A percentile compares a stretch with the other conserved stretches of the same genome.
phyloP scores from a whole-genome alignment of 805 yeast species.

The Saccharomycopsis microspora region DNA sequence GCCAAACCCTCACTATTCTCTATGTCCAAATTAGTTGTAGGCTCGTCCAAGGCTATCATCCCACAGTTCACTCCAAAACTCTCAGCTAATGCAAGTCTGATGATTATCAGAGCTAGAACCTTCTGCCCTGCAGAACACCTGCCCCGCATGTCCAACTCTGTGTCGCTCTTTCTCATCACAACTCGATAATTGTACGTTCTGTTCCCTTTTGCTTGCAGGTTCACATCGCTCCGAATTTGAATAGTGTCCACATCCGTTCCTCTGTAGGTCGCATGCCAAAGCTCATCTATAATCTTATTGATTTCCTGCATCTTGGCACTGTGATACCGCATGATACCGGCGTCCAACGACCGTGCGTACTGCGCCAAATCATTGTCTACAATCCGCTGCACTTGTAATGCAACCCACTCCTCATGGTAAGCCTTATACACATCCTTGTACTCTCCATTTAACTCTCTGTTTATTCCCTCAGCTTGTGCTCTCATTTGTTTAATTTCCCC shows the following conservation, averaged over 20 bases:
- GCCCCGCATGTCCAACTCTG: constrained; percentile 95
- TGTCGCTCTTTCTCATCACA: constrained; percentile 87
- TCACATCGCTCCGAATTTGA: constrained; percentile 65
- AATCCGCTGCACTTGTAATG: constrained; percentile 61
- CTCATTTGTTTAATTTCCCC: constrained; percentile 84
- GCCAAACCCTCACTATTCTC: constrained; percentile 88
- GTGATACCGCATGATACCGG: constrained; percentile 89
- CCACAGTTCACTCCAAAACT: constrained; percentile 95
- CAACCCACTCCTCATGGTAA: constrained; percentile 63
- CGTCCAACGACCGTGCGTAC: constrained; percentile 78
- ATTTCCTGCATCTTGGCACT: constrained; percentile 86
- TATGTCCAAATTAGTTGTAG: constrained; percentile 88
- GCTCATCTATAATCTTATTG: constrained; percentile 74
- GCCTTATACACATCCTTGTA: constrained; percentile 53
- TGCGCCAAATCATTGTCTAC: constrained; percentile 74
- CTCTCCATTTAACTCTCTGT: constrained; percentile 55
- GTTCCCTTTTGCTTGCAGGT: constrained; percentile 26
- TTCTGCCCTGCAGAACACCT: constrained; percentile 97
- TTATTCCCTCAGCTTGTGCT: constrained; percentile 49
- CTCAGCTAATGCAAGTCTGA: constrained; percentile 85
- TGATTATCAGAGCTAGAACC: constrained; percentile 84
- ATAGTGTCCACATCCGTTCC: constrained; percentile 95
- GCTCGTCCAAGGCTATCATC: constrained; percentile 92
- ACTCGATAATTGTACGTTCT: constrained; percentile 86
- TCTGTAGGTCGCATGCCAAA: constrained; percentile 89